These are phyloP conservation scores for Capniomyces stellatus DNA, from an alignment of 371 early-diverging fungal species.

Conservation along the genomic window DNA sequence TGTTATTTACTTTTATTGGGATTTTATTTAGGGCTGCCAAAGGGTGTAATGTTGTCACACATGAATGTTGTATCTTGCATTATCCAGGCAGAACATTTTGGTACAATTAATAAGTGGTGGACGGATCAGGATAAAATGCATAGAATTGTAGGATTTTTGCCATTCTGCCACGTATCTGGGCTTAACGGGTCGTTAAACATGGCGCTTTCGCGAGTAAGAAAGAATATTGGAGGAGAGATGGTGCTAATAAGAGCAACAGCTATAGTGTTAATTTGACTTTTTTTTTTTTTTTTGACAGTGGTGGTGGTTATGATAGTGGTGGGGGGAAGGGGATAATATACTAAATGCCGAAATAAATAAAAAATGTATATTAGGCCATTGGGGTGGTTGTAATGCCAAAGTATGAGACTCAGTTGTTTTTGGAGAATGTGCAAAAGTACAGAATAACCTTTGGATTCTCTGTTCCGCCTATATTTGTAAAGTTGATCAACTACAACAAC, in stretches of 20 bases:
- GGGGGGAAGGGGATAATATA: too few species aligned
- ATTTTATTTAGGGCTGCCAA: too few species aligned
- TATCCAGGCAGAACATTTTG: conserved; percentile 11
- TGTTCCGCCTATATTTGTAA: conserved; percentile 67
- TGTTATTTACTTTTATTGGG: too few species aligned
- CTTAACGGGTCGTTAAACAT: conserved; percentile 16
- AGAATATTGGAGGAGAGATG: too few species aligned
- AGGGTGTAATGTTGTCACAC: conserved; percentile 46
- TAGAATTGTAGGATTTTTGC: conserved; percentile 20
- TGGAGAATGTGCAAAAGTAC: conserved; percentile 46
- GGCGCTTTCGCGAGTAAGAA: conserved; percentile 1
- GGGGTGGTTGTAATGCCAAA: conserved; percentile 33
- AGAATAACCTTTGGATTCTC: conserved; percentile 41
- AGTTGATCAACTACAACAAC: conserved; percentile 43
- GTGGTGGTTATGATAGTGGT: too few species aligned
- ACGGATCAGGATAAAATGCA: background rate
- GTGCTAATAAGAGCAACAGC: too few species aligned
- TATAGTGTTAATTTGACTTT: too few species aligned
- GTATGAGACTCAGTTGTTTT: conserved; percentile 36
- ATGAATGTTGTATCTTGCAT: conserved; percentile 31
- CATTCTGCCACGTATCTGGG: conserved; percentile 61
- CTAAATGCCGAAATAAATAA: conserved; percentile 18
- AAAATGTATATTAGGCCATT: background rate
- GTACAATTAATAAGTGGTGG: background rate
- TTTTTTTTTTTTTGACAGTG: too few species aligned